phyloP scores from a whole-genome alignment of 805 yeast genomes.

The Wickerhamiella hasegawae region DNA sequence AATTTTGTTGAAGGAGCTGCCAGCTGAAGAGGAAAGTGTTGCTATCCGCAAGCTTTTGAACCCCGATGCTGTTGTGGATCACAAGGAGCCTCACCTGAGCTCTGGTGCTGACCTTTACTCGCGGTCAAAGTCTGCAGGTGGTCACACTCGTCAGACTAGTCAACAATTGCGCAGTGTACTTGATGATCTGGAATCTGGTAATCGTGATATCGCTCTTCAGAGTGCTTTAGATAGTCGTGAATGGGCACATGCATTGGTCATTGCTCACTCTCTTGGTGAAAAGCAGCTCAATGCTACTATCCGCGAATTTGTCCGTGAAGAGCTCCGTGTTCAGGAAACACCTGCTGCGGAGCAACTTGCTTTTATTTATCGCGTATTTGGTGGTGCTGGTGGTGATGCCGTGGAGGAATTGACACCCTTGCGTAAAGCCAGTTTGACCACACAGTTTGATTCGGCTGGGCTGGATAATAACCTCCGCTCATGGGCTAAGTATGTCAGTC shows the following conservation, averaged over 20 bases:
- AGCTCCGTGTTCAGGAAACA: conserved; percentile 24
- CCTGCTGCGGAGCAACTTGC: conserved; percentile 31
- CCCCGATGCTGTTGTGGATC: conserved; percentile 1
- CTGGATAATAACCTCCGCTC: conserved; percentile 10
- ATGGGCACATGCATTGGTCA: conserved; percentile 61
- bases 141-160: conserved; percentile 4
- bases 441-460: conserved; percentile 4
- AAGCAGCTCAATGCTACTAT: conserved; percentile 44
- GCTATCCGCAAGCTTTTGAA: conserved; percentile 3
- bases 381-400: conserved; percentile 42
- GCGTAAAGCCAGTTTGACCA: conserved; percentile 10
- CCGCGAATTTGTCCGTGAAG: conserved; percentile 38
- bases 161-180: conserved; percentile 19
- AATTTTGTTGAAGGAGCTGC: conserved; percentile 7
- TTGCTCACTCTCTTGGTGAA: conserved; percentile 51
- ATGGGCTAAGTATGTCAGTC: conserved; percentile 21
- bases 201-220: conserved; percentile 47
- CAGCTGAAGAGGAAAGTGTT: conserved; percentile 2
- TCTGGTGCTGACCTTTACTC: conserved; percentile 19
- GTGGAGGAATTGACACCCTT: conserved; percentile 32
- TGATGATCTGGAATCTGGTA: conserved; percentile 40
- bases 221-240: conserved; percentile 46
- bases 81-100: conserved; percentile 1
- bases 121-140: conserved; percentile 4
- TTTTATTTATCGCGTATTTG: conserved; percentile 42